These are phyloP conservation scores for Tolypocladium capitatum DNA, from an alignment of 2,329 filamentous ascomycete genomes.

Conservation along the genomic window DNA sequence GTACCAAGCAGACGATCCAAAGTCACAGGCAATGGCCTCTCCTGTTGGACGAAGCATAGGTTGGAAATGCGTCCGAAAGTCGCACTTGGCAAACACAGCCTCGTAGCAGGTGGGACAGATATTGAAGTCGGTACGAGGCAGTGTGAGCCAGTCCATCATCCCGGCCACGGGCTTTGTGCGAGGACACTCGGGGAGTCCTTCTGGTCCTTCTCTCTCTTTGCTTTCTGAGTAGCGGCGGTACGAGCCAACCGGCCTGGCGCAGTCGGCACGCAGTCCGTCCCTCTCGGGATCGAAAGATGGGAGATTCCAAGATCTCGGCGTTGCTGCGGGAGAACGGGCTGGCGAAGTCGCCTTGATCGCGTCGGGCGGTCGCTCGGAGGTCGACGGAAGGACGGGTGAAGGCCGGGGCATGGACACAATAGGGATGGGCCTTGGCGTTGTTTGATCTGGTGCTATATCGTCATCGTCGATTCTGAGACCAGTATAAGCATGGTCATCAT, in stretches of 20 bases:
- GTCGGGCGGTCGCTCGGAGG: background rate
- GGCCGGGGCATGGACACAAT: conserved; percentile 13
- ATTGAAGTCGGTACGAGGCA: conserved; percentile 59
- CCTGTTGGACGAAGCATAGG: conserved; percentile 43
- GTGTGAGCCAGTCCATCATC: conserved; percentile 67
- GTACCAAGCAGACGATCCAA: conserved; percentile 67
- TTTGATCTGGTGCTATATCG: background rate
- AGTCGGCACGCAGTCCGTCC: conserved; percentile 20
- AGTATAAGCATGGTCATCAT: conserved; percentile 13
- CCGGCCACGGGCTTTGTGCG: conserved; percentile 48
- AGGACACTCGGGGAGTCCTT: conserved; percentile 53
- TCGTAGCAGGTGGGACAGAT: conserved; percentile 74
- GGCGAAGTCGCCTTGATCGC: background rate
- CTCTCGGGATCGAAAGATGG: conserved; percentile 28
- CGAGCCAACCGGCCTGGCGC: conserved; percentile 28
- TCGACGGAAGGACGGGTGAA: background rate
- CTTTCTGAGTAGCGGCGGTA: conserved; percentile 42
- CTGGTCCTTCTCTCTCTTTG: conserved; percentile 7
- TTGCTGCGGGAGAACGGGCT: conserved; percentile 2
- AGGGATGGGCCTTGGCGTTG: background rate
- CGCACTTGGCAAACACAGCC: conserved; percentile 52
- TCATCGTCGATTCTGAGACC: conserved; percentile 10
- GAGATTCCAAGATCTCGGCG: conserved; percentile 30
- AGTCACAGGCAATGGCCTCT: conserved; percentile 57
- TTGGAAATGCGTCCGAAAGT: conserved; percentile 53